Evolutionary conservation across 1,284 basidiomycete species (phyloP).

Genomic region (Cryptococcus sp.): DNA sequence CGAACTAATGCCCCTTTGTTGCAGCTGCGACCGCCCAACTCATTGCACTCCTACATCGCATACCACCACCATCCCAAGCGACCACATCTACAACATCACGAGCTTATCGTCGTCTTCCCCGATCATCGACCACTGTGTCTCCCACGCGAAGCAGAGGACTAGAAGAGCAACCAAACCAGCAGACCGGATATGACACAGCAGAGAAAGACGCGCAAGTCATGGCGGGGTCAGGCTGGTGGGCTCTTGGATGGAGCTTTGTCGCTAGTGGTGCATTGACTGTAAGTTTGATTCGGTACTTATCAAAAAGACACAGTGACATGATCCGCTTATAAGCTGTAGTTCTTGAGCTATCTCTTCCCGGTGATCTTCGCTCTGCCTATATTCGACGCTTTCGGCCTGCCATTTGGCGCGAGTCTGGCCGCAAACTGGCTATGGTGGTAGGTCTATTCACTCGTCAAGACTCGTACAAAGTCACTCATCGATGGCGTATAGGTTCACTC

Average conservation of each 20-base stretch:
- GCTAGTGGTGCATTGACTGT: slow-evolving; percentile 72
- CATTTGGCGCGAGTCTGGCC: slow-evolving; percentile 65
- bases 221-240: slow-evolving; percentile 67
- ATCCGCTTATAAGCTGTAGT: slow-evolving; percentile 31
- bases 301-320: slow-evolving; percentile 4
- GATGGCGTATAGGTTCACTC: slow-evolving; percentile 63
- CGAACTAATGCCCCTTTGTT: neutral
- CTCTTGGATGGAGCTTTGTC: slow-evolving; percentile 71
- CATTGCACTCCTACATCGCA: slow-evolving; percentile 80
- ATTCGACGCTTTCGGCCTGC: slow-evolving; percentile 64
- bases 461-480: neutral
- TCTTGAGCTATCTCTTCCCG: slow-evolving; percentile 76
- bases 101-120: slow-evolving; percentile 36
- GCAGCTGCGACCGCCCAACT: slow-evolving; percentile 87
- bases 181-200: slow-evolving; percentile 12
- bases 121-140: slow-evolving; percentile 29
- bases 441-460: slow-evolving; percentile 10
- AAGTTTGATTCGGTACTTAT: slow-evolving; percentile 37
- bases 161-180: slow-evolving; percentile 3
- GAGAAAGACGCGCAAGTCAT: slow-evolving; percentile 54
- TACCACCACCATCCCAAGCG: slow-evolving; percentile 33
- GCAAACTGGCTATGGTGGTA: slow-evolving; percentile 85
- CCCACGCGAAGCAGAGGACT: slow-evolving; percentile 11
- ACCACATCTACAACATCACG: slow-evolving; percentile 9
- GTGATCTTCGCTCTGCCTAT: slow-evolving; percentile 86